phyloP scores from a whole-genome alignment of 768 basidiomycete species.

The Pisolithus microcarpus region DNA sequence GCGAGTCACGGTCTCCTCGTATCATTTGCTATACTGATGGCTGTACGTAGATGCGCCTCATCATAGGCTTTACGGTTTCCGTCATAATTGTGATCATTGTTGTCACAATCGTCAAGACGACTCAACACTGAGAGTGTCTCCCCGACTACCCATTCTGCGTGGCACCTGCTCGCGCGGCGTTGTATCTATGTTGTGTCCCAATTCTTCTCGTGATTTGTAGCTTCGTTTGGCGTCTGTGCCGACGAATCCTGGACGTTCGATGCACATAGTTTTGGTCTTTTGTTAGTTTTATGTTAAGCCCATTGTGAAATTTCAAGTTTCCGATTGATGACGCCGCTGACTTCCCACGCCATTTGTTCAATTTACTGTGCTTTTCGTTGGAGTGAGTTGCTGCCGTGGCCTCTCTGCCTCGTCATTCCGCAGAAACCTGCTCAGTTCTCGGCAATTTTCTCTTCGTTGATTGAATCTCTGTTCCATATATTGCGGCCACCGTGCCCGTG shows the following conservation, averaged over 20 bases:
- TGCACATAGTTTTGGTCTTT: background rate
- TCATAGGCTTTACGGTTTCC: constrained; percentile 84
- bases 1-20: constrained; percentile 31
- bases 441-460: constrained; percentile 2
- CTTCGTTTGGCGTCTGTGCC: constrained; percentile 5
- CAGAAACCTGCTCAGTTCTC: background rate
- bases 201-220: constrained; percentile 21
- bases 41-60: constrained; percentile 79
- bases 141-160: constrained; percentile 7
- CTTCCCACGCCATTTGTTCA: background rate
- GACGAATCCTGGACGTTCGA: constrained; percentile 14
- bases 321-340: background rate
- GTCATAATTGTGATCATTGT: constrained; percentile 95
- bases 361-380: background rate
- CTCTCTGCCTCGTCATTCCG: background rate
- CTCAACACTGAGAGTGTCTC: constrained; percentile 35
- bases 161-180: constrained; percentile 26
- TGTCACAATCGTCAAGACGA: constrained; percentile 88
- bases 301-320: background rate
- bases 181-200: constrained; percentile 39
- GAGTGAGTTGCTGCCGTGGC: background rate
- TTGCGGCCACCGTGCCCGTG: constrained; percentile 29
- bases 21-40: constrained; percentile 4
- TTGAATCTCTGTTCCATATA: constrained; percentile 16
- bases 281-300: background rate